Conservation (phyloP, 495 filamentous ascomycete genomes). For the Aspergillus carlsbadensis region DNA sequence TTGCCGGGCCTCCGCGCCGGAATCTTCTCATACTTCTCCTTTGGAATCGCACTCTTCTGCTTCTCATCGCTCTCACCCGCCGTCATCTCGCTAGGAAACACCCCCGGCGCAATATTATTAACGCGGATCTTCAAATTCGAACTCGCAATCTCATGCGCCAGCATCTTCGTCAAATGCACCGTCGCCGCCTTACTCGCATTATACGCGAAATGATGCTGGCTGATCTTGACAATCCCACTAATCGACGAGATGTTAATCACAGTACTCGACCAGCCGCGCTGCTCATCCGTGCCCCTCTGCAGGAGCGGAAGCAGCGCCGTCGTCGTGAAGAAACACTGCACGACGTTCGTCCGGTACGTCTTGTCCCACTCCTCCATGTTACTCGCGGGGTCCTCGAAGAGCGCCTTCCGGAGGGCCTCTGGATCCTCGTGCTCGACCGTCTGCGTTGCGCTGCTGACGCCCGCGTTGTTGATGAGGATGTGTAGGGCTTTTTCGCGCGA, state of each 20-base stretch:
- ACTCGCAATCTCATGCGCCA: conserved; percentile 48
- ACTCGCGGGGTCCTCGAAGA: conserved; percentile 49
- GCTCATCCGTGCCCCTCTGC: conserved; percentile 33
- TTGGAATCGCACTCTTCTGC: conserved; percentile 42
- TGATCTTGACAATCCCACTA: conserved; percentile 46
- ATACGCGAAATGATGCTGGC: conserved; percentile 54
- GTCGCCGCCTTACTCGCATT: conserved; percentile 52
- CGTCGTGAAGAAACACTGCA: conserved; percentile 5
- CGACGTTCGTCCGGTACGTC: conserved; percentile 33
- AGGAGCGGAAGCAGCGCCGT: background rate
- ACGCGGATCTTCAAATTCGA: conserved; percentile 44
- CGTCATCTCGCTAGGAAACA: conserved; percentile 57
- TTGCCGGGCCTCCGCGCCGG: conserved; percentile 62
- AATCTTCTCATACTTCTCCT: conserved; percentile 61
- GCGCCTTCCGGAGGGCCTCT: conserved; percentile 49
- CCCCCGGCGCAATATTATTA: conserved; percentile 57
- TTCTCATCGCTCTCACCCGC: conserved; percentile 50
- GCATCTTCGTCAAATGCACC: conserved; percentile 54
- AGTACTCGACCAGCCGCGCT: conserved; percentile 51
- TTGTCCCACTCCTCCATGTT: background rate
- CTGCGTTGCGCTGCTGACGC: conserved; percentile 38
- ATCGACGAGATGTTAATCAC: conserved; percentile 63
- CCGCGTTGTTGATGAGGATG: conserved; percentile 59
- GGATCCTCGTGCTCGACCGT: conserved; percentile 37
- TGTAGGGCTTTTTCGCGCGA: conserved; percentile 44